These are phyloP conservation scores for Aspergillus transmontanensis DNA, from an alignment of 2,329 filamentous ascomycete species.

Conservation along the genomic window DNA sequence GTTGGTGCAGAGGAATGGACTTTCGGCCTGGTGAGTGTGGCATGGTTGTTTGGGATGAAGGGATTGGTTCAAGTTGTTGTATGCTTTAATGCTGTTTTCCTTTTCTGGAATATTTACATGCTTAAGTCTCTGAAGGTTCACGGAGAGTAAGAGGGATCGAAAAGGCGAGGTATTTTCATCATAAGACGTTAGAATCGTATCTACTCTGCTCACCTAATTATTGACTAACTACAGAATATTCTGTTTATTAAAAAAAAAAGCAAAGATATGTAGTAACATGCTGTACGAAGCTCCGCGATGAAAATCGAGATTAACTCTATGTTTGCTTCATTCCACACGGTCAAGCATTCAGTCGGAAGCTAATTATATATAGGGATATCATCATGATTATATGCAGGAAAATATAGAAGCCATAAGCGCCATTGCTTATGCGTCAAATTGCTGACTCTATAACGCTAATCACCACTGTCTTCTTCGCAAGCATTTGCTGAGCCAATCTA, in stretches of 20 bases:
- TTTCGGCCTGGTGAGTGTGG: not conserved
- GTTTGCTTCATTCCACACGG: not conserved
- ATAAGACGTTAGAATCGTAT: not conserved
- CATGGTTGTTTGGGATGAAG: not conserved
- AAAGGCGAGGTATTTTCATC: not conserved
- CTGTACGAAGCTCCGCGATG: not conserved
- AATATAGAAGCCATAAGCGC: not conserved
- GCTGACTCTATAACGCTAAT: not conserved
- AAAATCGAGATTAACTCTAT: not conserved
- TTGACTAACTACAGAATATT: no score
- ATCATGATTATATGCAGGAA: not conserved
- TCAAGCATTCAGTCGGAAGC: not conserved
- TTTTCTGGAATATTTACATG: not conserved
- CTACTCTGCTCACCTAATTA: not conserved
- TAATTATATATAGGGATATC: not conserved
- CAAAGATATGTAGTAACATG: not conserved
- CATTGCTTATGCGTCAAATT: no score
- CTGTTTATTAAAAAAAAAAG: no score
- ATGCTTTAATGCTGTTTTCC: not conserved
- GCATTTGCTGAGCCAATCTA: not conserved
- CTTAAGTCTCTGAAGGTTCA: not conserved
- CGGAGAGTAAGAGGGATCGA: not conserved
- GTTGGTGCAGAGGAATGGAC: not conserved
- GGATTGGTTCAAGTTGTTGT: not conserved
- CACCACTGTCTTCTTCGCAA: not conserved